Evolutionary conservation across 257 asterid species (phyloP).

Genomic region (Agastache rugosa): DNA sequence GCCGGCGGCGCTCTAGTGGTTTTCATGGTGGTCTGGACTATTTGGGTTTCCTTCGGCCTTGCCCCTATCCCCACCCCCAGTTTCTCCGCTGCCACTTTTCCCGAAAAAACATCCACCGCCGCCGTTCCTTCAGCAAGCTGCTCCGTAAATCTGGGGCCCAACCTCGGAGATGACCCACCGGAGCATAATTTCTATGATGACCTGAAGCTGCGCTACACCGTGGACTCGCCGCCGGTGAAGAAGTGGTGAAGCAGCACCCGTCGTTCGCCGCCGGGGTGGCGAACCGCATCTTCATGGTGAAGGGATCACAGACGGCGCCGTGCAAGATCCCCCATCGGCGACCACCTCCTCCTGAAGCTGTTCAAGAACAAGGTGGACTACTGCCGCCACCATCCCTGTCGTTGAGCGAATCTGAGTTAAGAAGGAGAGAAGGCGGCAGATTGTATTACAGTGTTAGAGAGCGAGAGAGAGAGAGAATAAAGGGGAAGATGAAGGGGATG

Average conservation of each 20-base stretch:
- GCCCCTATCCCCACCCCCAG: constrained; percentile 37
- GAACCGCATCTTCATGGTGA: constrained; percentile 68
- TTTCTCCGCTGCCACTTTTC: constrained; percentile 37
- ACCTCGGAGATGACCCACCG: constrained; percentile 57
- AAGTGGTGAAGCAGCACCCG: constrained; percentile 84
- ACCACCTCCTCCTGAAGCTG: constrained; percentile 66
- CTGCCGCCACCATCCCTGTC: constrained; percentile 87
- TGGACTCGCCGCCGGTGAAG: constrained; percentile 58
- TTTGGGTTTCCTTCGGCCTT: constrained; percentile 54
- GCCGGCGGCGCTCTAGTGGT: constrained; percentile 58
- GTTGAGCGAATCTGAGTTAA: no score
- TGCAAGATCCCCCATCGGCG: constrained; percentile 90
- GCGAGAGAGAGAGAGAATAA: no score
- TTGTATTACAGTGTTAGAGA: no score
- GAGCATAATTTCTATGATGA: constrained; percentile 82
- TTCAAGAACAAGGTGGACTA: constrained; percentile 97
- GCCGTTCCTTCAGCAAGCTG: constrained; percentile 23
- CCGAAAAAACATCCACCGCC: no score
- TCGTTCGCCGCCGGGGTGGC: constrained; percentile 57
- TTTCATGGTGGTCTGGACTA: constrained; percentile 54
- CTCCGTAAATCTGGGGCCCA: constrained; percentile 22
- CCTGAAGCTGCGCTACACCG: constrained; percentile 62
- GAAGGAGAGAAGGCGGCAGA: no score
- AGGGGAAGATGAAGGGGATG: no score
- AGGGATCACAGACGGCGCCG: constrained; percentile 85